A percentile compares a stretch with the other conserved stretches of the same genome.
Evolutionary conservation across 495 filamentous ascomycete genomes (phyloP).

Genomic region (Coniosporium apollinis): DNA sequence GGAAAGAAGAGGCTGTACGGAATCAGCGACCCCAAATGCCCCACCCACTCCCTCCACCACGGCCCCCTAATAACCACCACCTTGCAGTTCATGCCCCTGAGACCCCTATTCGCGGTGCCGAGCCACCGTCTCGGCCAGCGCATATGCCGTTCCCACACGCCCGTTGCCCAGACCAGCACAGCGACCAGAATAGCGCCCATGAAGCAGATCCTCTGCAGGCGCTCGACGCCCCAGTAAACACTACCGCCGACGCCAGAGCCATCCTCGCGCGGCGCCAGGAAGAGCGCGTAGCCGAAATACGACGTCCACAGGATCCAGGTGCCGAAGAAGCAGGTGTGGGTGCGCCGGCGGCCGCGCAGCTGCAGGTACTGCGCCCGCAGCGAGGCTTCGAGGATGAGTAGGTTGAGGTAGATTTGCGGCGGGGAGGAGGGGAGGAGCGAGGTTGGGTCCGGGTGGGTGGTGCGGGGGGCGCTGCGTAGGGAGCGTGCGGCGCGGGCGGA

Average conservation of each 20-base stretch:
- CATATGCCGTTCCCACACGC: slow-evolving; percentile 87
- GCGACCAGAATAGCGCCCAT: slow-evolving; percentile 72
- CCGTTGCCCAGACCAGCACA: slow-evolving; percentile 77
- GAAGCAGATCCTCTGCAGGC: slow-evolving; percentile 70
- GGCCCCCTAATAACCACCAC: slow-evolving; percentile 72
- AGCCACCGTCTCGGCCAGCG: slow-evolving; percentile 91
- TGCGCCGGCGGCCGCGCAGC: slow-evolving; percentile 70
- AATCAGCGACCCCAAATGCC: slow-evolving; percentile 55
- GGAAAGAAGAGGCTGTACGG: background rate
- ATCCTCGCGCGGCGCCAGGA: slow-evolving; percentile 79
- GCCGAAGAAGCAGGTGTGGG: slow-evolving; percentile 87
- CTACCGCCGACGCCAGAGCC: slow-evolving; percentile 77
- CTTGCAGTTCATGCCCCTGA: slow-evolving; percentile 87
- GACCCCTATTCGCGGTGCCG: slow-evolving; percentile 68
- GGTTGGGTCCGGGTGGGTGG: slow-evolving; percentile 43
- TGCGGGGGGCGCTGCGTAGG: slow-evolving; percentile 17
- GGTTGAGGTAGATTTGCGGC: slow-evolving; percentile 96
- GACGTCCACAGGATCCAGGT: slow-evolving; percentile 62
- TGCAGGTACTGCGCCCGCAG: slow-evolving; percentile 84
- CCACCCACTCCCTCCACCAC: slow-evolving; percentile 62
- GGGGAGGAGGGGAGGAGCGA: slow-evolving; percentile 72
- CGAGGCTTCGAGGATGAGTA: slow-evolving; percentile 89
- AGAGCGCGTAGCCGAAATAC: slow-evolving; percentile 74
- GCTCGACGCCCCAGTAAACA: slow-evolving; percentile 89
- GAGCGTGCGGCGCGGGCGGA: slow-evolving; percentile 8